Percentiles rank a stretch among this genome's conserved stretches.
phyloP scores from a whole-genome alignment of 345 rosid species.

The Alliaria petiolata region DNA sequence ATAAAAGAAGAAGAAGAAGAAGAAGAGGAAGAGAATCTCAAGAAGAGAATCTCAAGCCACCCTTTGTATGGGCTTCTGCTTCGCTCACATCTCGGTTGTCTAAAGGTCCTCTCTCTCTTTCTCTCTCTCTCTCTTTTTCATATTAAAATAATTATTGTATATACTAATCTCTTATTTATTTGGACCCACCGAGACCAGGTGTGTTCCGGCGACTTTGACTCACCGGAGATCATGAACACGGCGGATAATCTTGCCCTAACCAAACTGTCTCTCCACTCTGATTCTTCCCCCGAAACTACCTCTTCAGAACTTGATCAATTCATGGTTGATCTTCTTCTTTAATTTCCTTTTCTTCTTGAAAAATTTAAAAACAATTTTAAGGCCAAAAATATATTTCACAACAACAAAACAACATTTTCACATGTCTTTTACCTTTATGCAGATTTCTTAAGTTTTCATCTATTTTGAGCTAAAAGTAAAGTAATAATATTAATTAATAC shows the following conservation, averaged over 20 bases:
- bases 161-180: neutral
- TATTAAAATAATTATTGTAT: neutral
- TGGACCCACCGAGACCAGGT: constrained; percentile 18
- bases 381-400: neutral
- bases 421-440: neutral
- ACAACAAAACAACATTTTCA: neutral
- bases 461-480: neutral
- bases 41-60: constrained; percentile 40
- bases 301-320: constrained; percentile 44
- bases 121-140: neutral
- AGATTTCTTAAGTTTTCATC: neutral
- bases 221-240: constrained; percentile 19
- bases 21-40: constrained; percentile 31
- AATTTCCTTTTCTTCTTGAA: neutral
- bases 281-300: constrained; percentile 4
- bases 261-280: constrained; percentile 15
- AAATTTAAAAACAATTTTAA: neutral
- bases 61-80: constrained; percentile 39
- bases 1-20: constrained; percentile 15
- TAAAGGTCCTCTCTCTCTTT: constrained; percentile 38
- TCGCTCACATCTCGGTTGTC: constrained; percentile 38
- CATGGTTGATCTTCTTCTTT: constrained; percentile 35
- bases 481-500: no score
- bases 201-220: constrained; percentile 21
- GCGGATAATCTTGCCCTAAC: constrained; percentile 5